These are phyloP conservation scores for Lepidium africanum DNA, from an alignment of 345 rosid species.

Conservation along the genomic window DNA sequence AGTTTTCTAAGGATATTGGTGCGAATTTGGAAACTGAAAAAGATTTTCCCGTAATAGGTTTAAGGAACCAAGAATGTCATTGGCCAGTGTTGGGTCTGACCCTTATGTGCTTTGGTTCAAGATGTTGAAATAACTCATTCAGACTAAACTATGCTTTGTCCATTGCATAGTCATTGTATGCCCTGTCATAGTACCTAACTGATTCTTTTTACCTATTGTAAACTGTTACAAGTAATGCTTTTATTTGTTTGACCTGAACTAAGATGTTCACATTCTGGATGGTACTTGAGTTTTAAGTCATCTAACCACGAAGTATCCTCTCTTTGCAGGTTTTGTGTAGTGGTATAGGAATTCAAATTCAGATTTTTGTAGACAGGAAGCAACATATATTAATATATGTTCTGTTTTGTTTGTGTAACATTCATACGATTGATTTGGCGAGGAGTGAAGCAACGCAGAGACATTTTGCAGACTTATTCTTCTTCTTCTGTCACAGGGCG, in stretches of 20 bases:
- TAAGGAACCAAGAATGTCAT: neutral
- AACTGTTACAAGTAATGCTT: neutral
- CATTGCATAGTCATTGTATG: neutral
- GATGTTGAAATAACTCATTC: neutral
- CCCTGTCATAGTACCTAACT: neutral
- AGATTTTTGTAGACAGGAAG: constrained; percentile 14
- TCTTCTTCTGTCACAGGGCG: constrained; percentile 1
- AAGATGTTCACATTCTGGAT: constrained; percentile 4
- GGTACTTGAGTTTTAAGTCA: neutral
- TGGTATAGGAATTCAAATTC: constrained; percentile 7
- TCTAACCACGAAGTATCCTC: neutral
- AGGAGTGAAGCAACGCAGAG: constrained; percentile 12
- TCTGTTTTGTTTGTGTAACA: constrained; percentile 23
- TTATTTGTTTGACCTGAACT: neutral
- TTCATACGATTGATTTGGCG: constrained; percentile 10
- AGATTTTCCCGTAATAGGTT: neutral
- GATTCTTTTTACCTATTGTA: neutral
- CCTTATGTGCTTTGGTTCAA: constrained; percentile 5
- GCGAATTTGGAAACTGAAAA: neutral
- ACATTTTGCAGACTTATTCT: constrained; percentile 5
- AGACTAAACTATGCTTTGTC: neutral
- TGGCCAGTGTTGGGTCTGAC: constrained; percentile 6
- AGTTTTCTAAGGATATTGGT: neutral
- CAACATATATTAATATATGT: constrained; percentile 3
- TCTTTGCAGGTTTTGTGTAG: constrained; percentile 29